Conservation (phyloP, 805 yeast species). For the Saturnispora serradocipensis region DNA sequence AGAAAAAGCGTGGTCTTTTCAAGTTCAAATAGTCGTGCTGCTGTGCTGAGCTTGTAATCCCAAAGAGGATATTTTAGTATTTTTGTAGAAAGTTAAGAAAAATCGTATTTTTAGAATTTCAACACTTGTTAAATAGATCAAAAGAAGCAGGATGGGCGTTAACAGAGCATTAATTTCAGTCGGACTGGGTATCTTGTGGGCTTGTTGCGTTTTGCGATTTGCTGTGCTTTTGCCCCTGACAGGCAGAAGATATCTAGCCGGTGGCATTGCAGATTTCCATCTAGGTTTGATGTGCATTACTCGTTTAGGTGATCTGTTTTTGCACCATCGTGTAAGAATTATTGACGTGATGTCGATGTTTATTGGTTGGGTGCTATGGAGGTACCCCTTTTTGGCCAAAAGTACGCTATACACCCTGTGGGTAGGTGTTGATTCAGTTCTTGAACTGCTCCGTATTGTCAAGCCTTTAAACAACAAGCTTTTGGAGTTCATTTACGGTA, state of each 20-base stretch:
- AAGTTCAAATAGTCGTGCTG: conserved; percentile 1
- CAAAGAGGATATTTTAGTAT: not conserved
- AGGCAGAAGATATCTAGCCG: conserved; percentile 5
- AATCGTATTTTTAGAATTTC: not conserved
- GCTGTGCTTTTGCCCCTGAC: conserved; percentile 3
- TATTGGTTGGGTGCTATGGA: conserved; percentile 2
- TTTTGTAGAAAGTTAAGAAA: not conserved
- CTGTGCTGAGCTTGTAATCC: not conserved
- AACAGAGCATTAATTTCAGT: not conserved
- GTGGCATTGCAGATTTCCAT: conserved; percentile 8
- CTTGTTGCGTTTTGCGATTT: conserved; percentile 4
- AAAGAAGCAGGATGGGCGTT: not conserved
- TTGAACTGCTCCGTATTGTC: conserved; percentile 1
- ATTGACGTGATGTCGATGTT: not conserved
- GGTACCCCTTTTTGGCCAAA: not conserved
- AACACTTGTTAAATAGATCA: not conserved
- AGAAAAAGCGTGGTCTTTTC: conserved; percentile 25
- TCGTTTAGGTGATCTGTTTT: not conserved
- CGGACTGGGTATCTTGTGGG: conserved; percentile 1
- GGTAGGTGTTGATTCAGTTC: conserved; percentile 1
- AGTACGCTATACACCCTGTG: not conserved
- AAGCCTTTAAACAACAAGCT: not conserved
- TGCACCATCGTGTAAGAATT: not conserved
- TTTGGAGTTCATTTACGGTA: not conserved
- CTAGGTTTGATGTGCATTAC: not conserved